Evolutionary conservation across 176 grass and related monocot species (phyloP).

Genomic region (Miscanthus lutarioriparius): DNA sequence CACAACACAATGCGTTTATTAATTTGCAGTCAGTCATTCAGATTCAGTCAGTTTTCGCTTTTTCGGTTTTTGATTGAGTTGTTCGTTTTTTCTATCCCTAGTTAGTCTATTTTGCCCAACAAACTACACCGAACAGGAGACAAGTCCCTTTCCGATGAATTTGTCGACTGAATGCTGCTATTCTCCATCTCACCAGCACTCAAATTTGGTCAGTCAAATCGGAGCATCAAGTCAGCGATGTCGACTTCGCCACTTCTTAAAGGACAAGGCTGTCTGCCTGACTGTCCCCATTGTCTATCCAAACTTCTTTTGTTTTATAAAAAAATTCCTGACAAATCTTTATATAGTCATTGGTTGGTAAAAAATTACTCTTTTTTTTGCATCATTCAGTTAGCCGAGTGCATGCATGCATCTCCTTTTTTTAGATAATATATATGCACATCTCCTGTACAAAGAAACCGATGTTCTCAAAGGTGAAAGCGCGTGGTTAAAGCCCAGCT

Average conservation of each 20-base stretch:
- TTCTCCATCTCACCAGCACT: constrained; percentile 18
- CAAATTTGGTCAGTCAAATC: constrained; percentile 22
- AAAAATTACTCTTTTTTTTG: constrained; percentile 40
- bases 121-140: constrained; percentile 7
- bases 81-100: not conserved
- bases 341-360: constrained; percentile 16
- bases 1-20: constrained; percentile 16
- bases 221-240: not conserved
- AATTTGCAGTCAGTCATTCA: not conserved
- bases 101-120: constrained; percentile 22
- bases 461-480: constrained; percentile 9
- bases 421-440: not conserved
- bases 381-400: constrained; percentile 24
- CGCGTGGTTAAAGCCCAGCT: not conserved
- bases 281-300: constrained; percentile 4
- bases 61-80: not conserved
- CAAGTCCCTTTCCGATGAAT: constrained; percentile 26
- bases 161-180: constrained; percentile 29
- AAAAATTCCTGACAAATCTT: not conserved
- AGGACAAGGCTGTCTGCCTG: constrained; percentile 8
- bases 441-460: constrained; percentile 20
- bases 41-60: not conserved
- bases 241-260: constrained; percentile 19
- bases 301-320: not conserved
- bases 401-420: not conserved